A percentile compares a stretch with the other conserved stretches of the same genome.
These are phyloP conservation scores for Discostella stelligera DNA, from an alignment of 352 stramenopile genomes.

Conservation along the genomic window DNA sequence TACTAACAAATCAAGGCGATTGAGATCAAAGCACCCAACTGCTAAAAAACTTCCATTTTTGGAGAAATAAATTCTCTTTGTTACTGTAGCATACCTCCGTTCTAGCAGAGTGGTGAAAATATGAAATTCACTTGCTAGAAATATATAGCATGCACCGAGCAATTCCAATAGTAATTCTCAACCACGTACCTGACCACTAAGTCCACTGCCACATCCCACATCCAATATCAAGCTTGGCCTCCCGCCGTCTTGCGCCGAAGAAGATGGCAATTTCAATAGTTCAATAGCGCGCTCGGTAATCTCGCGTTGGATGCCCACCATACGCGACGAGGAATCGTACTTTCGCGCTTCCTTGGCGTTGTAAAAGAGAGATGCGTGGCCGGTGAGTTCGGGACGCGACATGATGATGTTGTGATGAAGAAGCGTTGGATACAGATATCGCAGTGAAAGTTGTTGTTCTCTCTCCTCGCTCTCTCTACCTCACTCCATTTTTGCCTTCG, in stretches of 20 bases:
- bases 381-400: conserved; percentile 81
- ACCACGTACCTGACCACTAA: conserved; percentile 86
- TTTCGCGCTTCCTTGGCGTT: conserved; percentile 82
- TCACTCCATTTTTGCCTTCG: too few species aligned
- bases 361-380: conserved; percentile 82
- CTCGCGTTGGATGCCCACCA: conserved; percentile 88
- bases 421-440: too few species aligned
- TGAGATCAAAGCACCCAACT: conserved; percentile 3
- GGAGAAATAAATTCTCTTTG: background rate
- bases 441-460: too few species aligned
- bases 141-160: conserved; percentile 31
- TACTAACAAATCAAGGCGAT: conserved; percentile 30
- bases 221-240: conserved; percentile 92
- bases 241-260: conserved; percentile 9
- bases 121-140: conserved; percentile 25
- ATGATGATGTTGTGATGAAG: conserved; percentile 33
- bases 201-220: conserved; percentile 94
- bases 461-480: too few species aligned
- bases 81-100: conserved; percentile 23
- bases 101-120: conserved; percentile 17
- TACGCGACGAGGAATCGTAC: conserved; percentile 79
- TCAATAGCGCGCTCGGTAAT: conserved; percentile 96
- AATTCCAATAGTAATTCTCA: conserved; percentile 13
- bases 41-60: conserved; percentile 22
- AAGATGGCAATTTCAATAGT: conserved; percentile 89